These are phyloP conservation scores for Tetracladium marchalianum DNA, from an alignment of 495 filamentous ascomycete species.

Conservation along the genomic window DNA sequence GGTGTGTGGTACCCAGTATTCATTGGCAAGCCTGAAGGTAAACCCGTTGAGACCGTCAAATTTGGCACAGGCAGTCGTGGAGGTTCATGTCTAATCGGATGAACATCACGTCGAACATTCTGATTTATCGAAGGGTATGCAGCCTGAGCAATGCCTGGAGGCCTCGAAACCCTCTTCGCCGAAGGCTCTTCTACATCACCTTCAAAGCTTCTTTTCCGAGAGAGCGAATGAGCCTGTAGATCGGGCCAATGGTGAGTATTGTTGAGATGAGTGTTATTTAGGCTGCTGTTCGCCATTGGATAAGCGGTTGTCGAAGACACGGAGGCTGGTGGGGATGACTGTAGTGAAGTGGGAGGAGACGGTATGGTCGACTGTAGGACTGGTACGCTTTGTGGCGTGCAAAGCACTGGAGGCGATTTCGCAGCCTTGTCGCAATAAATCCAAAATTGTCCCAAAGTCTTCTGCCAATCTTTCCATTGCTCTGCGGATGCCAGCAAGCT, in stretches of 20 bases:
- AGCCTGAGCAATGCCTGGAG: constrained; percentile 4
- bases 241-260: constrained; percentile 24
- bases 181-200: constrained; percentile 49
- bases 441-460: constrained; percentile 65
- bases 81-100: constrained; percentile 10
- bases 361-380: constrained; percentile 26
- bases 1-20: constrained; percentile 15
- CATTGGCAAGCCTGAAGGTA: constrained; percentile 24
- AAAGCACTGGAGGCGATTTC: constrained; percentile 17
- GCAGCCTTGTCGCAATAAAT: constrained; percentile 66
- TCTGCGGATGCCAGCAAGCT: constrained; percentile 72
- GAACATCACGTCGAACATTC: constrained; percentile 7
- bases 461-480: constrained; percentile 83
- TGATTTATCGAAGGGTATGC: constrained; percentile 9
- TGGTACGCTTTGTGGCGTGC: constrained; percentile 33
- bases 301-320: constrained; percentile 18
- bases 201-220: constrained; percentile 66
- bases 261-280: constrained; percentile 12
- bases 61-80: constrained; percentile 51
- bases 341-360: constrained; percentile 20
- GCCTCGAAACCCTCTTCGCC: constrained; percentile 48
- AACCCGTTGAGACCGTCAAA: constrained; percentile 32
- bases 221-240: constrained; percentile 21
- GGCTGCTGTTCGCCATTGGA: constrained; percentile 8
- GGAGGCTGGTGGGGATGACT: constrained; percentile 23